Percentiles rank a stretch among this genome's conserved stretches.
These are phyloP conservation scores for Geum urbanum DNA, from an alignment of 306 rosid species.

Conservation along the genomic window DNA sequence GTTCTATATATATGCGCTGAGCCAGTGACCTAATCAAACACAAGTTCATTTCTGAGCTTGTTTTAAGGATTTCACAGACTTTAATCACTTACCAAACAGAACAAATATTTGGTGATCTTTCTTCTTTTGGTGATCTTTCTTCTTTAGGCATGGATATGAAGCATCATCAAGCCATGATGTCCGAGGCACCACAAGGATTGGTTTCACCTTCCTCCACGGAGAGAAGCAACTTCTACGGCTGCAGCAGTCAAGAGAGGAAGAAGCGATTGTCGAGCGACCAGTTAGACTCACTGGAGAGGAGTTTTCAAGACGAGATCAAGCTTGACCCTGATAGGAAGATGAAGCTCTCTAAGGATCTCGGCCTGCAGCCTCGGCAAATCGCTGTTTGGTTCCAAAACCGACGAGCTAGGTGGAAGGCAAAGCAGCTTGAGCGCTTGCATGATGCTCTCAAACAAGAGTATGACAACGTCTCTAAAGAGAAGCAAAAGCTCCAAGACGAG, in stretches of 20 bases:
- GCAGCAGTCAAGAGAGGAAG: conserved; percentile 52
- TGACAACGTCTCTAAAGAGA: conserved; percentile 62
- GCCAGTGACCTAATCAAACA: neutral
- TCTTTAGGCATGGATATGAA: conserved; percentile 62
- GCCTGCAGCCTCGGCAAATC: conserved; percentile 85
- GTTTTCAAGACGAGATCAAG: conserved; percentile 82
- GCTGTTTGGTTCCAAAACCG: conserved; percentile 97
- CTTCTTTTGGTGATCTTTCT: neutral
- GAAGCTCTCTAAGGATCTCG: conserved; percentile 84
- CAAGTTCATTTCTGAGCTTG: neutral
- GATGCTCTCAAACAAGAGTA: conserved; percentile 72
- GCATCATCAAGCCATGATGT: conserved; percentile 30
- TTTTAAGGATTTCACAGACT: neutral
- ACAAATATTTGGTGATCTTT: neutral
- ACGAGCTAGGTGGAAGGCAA: conserved; percentile 85
- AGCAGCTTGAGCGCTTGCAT: conserved; percentile 77
- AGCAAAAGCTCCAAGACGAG: conserved; percentile 73
- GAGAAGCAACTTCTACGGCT: conserved; percentile 21
- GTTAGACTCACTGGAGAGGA: conserved; percentile 68
- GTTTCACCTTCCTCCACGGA: conserved; percentile 34
- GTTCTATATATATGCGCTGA: neutral
- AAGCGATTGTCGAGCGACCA: conserved; percentile 64
- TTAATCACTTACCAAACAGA: neutral
- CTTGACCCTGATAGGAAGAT: conserved; percentile 82
- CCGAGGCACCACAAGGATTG: conserved; percentile 32